Conservation (phyloP, 2,329 filamentous ascomycete genomes). For the Aaosphaeria pasadenensis region DNA sequence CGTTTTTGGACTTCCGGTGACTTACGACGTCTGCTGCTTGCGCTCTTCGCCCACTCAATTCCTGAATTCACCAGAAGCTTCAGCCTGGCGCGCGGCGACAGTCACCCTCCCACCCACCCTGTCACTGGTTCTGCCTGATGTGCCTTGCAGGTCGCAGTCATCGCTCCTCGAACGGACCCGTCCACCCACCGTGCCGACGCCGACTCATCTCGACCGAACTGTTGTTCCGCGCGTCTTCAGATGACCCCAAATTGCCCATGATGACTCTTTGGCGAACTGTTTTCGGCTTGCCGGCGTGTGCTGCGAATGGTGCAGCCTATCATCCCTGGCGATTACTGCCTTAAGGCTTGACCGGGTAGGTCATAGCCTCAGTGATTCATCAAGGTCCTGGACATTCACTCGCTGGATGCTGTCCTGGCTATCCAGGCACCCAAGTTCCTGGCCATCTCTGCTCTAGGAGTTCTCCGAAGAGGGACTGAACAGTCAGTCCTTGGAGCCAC, state of each 20-base stretch:
- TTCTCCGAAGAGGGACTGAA: constrained; percentile 15
- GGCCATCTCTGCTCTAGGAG: constrained; percentile 15
- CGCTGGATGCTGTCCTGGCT: constrained; percentile 5
- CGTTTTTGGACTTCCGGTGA: constrained; percentile 21
- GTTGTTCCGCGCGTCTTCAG: constrained; percentile 8
- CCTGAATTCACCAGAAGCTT: constrained; percentile 11
- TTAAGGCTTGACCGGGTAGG: constrained; percentile 15
- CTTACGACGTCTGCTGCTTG: constrained; percentile 2
- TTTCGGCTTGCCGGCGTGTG: constrained; percentile 6
- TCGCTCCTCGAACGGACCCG: constrained; percentile 7
- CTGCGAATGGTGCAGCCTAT: constrained; percentile 15
- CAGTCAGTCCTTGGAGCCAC: constrained; percentile 13
- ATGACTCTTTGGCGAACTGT: constrained; percentile 23
- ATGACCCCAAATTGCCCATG: constrained; percentile 5
- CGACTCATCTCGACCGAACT: constrained; percentile 10
- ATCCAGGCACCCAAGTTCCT: constrained; percentile 26
- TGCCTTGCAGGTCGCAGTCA: constrained; percentile 28
- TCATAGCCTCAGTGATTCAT: constrained; percentile 34
- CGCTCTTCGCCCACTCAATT: constrained; percentile 11
- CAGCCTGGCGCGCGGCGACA: constrained; percentile 17
- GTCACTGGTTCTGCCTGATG: constrained; percentile 19
- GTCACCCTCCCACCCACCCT: constrained; percentile 7
- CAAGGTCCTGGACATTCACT: constrained; percentile 20
- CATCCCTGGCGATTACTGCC: constrained; percentile 18
- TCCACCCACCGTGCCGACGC: constrained; percentile 8